These are phyloP conservation scores for Cystobasidium ongulense DNA, from an alignment of 768 basidiomycete species.

Conservation along the genomic window DNA sequence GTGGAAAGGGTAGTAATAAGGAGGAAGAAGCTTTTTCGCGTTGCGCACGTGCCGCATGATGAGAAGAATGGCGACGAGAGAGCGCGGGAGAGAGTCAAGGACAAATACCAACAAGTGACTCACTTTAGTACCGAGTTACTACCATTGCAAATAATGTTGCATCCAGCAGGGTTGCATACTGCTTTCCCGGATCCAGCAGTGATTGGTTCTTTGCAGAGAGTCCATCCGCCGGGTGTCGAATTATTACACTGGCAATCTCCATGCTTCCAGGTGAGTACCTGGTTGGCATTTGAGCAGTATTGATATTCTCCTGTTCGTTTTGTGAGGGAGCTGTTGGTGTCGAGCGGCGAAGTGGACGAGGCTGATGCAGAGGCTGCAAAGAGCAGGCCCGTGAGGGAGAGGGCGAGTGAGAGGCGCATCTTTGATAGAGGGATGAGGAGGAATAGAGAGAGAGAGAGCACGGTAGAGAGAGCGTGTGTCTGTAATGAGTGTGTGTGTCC, in stretches of 20 bases:
- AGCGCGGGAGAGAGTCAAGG: neutral
- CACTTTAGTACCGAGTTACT: neutral
- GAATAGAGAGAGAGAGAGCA: no score
- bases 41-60: no score
- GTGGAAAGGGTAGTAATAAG: neutral
- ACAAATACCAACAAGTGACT: neutral
- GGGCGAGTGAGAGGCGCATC: neutral
- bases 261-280: neutral
- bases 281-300: neutral
- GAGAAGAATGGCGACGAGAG: neutral
- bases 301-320: neutral
- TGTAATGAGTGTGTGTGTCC: no score
- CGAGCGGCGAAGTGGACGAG: neutral
- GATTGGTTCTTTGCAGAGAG: neutral
- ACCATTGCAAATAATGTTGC: constrained; percentile 6
- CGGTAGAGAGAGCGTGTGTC: no score
- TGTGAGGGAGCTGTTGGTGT: neutral
- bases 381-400: neutral
- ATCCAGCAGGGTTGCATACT: neutral
- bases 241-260: neutral
- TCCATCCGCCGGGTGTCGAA: neutral
- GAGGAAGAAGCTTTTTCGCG: neutral
- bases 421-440: no score
- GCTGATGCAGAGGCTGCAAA: neutral
- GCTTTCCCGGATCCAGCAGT: constrained; percentile 2